phyloP scores from a whole-genome alignment of 78 protist species.

The Dictyostelium purpureum region DNA sequence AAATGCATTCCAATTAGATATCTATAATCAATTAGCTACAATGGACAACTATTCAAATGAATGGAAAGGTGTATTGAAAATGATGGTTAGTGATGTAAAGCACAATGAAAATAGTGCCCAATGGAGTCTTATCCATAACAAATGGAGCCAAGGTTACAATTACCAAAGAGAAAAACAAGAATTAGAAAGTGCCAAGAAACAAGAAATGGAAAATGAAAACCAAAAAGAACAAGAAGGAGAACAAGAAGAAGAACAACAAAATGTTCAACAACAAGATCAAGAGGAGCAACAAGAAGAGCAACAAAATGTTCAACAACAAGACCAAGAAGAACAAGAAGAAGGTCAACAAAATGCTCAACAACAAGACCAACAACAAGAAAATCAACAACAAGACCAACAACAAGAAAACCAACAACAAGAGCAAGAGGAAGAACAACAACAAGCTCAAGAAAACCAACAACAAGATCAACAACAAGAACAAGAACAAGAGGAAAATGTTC shows the following conservation, averaged over 20 bases:
- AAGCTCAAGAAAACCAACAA: not conserved
- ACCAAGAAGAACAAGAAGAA: not conserved
- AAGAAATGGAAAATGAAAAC: not conserved
- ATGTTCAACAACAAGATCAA: not conserved
- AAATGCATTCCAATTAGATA: not conserved
- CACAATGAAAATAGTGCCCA: not conserved
- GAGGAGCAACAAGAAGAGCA: not conserved
- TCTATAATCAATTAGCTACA: not conserved
- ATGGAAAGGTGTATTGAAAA: not conserved
- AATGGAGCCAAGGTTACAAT: conserved; percentile 9
- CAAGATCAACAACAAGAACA: not conserved
- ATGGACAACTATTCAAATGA: not conserved
- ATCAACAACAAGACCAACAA: not conserved
- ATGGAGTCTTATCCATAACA: not conserved
- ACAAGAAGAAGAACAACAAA: not conserved
- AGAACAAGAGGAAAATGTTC: not conserved
- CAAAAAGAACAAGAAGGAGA: not conserved
- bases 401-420: too few species aligned
- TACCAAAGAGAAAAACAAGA: not conserved
- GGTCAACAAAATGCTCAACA: not conserved
- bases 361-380: not conserved
- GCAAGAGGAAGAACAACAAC: not conserved
- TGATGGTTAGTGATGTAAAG: not conserved
- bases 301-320: not conserved
- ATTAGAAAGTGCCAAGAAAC: not conserved